A percentile compares a stretch with the other conserved stretches of the same genome.
These are phyloP conservation scores for Mitosporidium daphniae DNA, from an alignment of 371 early-diverging fungal genomes.

Conservation along the genomic window DNA sequence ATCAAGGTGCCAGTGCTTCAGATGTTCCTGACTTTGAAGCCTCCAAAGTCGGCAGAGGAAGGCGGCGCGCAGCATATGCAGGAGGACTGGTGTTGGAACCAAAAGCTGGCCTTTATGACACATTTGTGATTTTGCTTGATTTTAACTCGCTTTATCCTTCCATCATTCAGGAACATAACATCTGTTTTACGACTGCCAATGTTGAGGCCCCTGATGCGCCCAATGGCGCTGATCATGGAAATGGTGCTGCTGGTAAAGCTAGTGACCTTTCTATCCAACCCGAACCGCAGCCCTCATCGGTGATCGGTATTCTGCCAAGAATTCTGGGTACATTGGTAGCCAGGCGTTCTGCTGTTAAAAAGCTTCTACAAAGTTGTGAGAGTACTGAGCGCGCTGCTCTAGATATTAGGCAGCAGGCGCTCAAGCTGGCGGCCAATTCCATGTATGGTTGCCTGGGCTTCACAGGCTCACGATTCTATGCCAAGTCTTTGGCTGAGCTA, in stretches of 20 bases:
- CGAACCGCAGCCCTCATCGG: neutral
- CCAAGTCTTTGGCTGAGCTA: slow-evolving; percentile 80
- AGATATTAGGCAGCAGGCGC: slow-evolving; percentile 74
- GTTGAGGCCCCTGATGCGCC: slow-evolving; percentile 39
- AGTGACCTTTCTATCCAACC: neutral
- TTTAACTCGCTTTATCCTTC: slow-evolving; percentile 99
- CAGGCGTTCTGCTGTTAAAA: slow-evolving; percentile 57
- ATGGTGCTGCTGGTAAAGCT: neutral
- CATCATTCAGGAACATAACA: slow-evolving; percentile 97
- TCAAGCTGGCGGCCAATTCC: slow-evolving; percentile 93
- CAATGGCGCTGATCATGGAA: slow-evolving; percentile 1
- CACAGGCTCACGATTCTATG: slow-evolving; percentile 71
- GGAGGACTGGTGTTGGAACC: slow-evolving; percentile 97
- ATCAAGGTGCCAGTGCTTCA: no score
- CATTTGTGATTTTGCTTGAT: slow-evolving; percentile 71
- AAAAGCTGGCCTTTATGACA: slow-evolving; percentile 79
- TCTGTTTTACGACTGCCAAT: slow-evolving; percentile 88
- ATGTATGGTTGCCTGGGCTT: slow-evolving; percentile 99
- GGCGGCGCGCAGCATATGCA: slow-evolving; percentile 56
- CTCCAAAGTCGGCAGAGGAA: slow-evolving; percentile 6
- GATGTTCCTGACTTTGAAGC: slow-evolving; percentile 7
- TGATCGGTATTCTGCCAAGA: slow-evolving; percentile 27
- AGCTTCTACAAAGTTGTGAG: slow-evolving; percentile 32
- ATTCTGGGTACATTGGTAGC: slow-evolving; percentile 56
- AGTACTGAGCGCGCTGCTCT: slow-evolving; percentile 17